phyloP scores from a whole-genome alignment of 257 asterid genomes.

The Craterostigma plantagineum region DNA sequence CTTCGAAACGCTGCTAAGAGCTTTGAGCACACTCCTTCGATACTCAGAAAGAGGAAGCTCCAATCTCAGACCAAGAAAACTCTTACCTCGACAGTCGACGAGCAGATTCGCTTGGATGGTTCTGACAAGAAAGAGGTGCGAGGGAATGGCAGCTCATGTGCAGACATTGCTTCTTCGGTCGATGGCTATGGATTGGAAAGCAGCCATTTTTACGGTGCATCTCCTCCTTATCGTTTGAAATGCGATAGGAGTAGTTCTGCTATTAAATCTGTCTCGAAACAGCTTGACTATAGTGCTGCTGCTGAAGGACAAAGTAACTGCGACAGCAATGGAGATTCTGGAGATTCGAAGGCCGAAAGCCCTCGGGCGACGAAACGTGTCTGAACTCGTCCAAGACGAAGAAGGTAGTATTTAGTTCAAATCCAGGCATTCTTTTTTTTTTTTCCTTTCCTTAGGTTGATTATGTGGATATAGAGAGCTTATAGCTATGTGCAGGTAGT shows the following conservation, averaged over 20 bases:
- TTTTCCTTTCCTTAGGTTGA: no score
- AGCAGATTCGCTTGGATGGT: no score
- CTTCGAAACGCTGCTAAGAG: slow-evolving; percentile 66
- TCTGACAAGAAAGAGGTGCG: slow-evolving; percentile 18
- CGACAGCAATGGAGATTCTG: slow-evolving; percentile 18
- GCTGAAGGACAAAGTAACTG: slow-evolving; percentile 18
- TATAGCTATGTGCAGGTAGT: no score
- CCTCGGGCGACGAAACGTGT: no score
- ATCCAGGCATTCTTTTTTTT: no score
- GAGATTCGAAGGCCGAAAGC: slow-evolving; percentile 12
- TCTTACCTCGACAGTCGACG: no score
- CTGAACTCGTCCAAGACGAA: no score
- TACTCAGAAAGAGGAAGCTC: slow-evolving; percentile 55
- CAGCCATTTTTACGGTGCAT: slow-evolving; percentile 36
- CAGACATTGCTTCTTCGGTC: slow-evolving; percentile 6
- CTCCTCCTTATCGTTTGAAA: slow-evolving; percentile 83
- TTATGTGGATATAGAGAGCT: no score
- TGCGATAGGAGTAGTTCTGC: slow-evolving; percentile 50
- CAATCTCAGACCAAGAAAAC: slow-evolving; percentile 2
- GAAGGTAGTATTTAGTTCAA: no score
- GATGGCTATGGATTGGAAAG: slow-evolving; percentile 20
- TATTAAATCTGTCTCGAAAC: slow-evolving; percentile 71
- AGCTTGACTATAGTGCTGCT: slow-evolving; percentile 56
- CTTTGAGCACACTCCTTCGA: slow-evolving; percentile 82
- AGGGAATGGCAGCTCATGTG: no score